Base-by-base conservation (phyloP, 768 basidiomycete genomes). In the Omphalotus guepiniiformis region DNA sequence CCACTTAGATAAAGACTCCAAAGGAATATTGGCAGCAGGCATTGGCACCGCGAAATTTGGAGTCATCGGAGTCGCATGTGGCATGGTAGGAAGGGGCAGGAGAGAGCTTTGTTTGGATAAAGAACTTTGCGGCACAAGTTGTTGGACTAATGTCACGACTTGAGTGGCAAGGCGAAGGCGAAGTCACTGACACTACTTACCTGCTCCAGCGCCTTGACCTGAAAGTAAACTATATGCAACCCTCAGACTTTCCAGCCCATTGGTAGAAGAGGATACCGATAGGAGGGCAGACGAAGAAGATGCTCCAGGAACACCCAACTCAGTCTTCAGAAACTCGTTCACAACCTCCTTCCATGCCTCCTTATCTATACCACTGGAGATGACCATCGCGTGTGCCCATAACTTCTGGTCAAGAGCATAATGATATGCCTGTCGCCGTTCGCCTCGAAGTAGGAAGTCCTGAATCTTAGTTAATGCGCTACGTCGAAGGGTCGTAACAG, bases 321-420 rank as follows among this genome's bases (percentile, higher is more conserved):
- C 95, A 13, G 78, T 72, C 27, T 78, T 79, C 28, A 94, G 63
- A 58, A 98, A 99, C 50, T 94, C 89, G 36, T 76, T 79, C 0
- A 91, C 88, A 11, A 86, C 88, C 51, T 93, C 91, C 58, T 88
- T 89, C 93, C 93, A 98, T 2, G 89, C 75, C 23, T 96, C 93
- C 55, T 88, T 90, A 63, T 95, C 95, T 42, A 96, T 78, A 47
- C 88, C 86, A 58, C 89, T 94, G 8, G 95, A 83, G 53, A 99
- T 93, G 47, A 98, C 65, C 79, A 98, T 82, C 2, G 96, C 95
- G 64, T 99, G 96, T 1, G 91, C 83, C 94, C 95, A 99, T 34
- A 98, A 65, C 58, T 80, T 86, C 64, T 93, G 80, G 49, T 94
- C 88, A 35, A 91, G 72, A 2, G 96, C 95, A 61, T 82, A 93